These are phyloP conservation scores for Solanum gandarillasii DNA, from an alignment of 257 asterid species.

Conservation along the genomic window DNA sequence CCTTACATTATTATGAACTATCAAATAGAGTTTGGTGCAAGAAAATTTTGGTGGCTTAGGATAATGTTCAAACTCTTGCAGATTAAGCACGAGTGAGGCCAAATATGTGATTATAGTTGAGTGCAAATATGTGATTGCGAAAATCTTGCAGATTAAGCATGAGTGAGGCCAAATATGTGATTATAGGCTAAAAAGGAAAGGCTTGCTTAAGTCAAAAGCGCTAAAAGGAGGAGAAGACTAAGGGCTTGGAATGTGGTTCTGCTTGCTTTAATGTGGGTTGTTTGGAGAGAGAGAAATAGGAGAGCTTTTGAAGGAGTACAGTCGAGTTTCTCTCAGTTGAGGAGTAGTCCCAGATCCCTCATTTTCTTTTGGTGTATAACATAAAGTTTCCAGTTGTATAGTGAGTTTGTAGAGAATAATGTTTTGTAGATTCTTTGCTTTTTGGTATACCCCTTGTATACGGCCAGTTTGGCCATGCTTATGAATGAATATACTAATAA, in stretches of 20 bases:
- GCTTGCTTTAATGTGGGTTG: neutral
- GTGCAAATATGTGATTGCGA: neutral
- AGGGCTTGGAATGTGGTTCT: neutral
- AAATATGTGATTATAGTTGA: neutral
- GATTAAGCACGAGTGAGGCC: neutral
- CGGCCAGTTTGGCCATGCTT: neutral
- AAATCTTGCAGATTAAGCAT: neutral
- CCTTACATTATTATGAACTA: neutral
- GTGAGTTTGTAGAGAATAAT: neutral
- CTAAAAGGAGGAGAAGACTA: neutral
- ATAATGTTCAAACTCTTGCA: neutral
- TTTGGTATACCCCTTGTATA: neutral
- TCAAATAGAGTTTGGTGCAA: neutral
- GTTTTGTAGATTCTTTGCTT: neutral
- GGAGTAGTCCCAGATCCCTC: neutral
- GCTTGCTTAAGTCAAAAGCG: neutral
- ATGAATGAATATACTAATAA: neutral
- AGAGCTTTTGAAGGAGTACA: neutral
- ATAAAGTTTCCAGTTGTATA: neutral
- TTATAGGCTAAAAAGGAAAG: neutral
- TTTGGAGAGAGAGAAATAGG: neutral
- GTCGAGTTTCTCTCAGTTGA: neutral
- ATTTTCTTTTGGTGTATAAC: neutral
- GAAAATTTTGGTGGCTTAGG: neutral
- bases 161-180: neutral